These are phyloP conservation scores for Mortierella hygrophila DNA, from an alignment of 192 early-diverging fungal species.

Conservation along the genomic window DNA sequence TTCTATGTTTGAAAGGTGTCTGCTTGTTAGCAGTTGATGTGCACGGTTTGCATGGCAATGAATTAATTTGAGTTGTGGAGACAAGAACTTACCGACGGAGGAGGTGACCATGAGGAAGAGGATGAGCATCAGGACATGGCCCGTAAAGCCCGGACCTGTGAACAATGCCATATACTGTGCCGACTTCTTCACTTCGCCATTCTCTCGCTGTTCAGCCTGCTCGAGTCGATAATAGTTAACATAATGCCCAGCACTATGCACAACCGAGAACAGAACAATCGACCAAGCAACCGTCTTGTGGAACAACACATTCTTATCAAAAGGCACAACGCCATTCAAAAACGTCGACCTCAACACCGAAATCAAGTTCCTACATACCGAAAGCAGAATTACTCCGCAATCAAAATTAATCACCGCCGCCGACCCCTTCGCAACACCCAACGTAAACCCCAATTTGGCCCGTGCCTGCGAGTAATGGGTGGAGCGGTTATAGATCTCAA, in stretches of 20 bases:
- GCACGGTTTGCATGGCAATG: not conserved
- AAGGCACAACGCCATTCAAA: slow-evolving; percentile 81
- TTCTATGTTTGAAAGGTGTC: slow-evolving; percentile 9
- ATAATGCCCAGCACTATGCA: slow-evolving; percentile 83
- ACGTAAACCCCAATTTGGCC: slow-evolving; percentile 59
- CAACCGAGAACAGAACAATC: slow-evolving; percentile 80
- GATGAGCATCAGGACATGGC: slow-evolving; percentile 78
- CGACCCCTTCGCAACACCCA: slow-evolving; percentile 61
- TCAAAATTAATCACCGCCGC: slow-evolving; percentile 79
- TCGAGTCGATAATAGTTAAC: slow-evolving; percentile 79
- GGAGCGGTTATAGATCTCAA: slow-evolving; percentile 68
- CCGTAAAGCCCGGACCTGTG: slow-evolving; percentile 84
- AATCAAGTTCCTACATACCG: slow-evolving; percentile 84
- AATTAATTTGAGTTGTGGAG: too few relatives aligned
- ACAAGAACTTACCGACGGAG: slow-evolving; percentile 59
- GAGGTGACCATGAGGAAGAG: slow-evolving; percentile 87
- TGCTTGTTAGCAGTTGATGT: too few relatives aligned
- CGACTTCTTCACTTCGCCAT: slow-evolving; percentile 31
- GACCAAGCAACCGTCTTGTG: slow-evolving; percentile 86
- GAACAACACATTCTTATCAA: slow-evolving; percentile 87
- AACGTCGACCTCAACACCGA: slow-evolving; percentile 82
- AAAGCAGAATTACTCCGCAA: slow-evolving; percentile 80
- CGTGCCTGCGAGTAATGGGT: slow-evolving; percentile 60
- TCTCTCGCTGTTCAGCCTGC: not conserved
- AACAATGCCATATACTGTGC: slow-evolving; percentile 66